Evolutionary conservation across 768 basidiomycete genomes (phyloP).

Genomic region (Russula sp.): DNA sequence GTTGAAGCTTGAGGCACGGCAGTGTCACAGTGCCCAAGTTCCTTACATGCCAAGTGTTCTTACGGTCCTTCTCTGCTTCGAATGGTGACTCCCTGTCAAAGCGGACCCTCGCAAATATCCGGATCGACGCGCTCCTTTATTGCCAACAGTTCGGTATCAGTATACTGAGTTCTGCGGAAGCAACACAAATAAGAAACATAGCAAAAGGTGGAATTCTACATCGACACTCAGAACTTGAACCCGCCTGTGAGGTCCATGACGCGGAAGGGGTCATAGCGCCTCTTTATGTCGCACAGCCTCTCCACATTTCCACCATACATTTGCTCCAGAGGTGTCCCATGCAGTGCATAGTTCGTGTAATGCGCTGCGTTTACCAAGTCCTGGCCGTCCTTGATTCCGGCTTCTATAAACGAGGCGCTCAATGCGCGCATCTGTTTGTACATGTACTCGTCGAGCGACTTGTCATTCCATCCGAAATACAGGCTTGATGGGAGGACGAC

Average conservation of each 20-base stretch:
- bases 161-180: too few relatives aligned
- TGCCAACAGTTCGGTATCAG: too few relatives aligned
- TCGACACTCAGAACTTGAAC: not conserved
- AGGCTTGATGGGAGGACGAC: slow-evolving; percentile 12
- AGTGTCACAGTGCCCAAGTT: too few relatives aligned
- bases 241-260: slow-evolving; percentile 1
- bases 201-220: not conserved
- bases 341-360: not conserved
- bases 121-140: not conserved
- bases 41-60: too few relatives aligned
- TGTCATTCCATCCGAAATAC: slow-evolving; percentile 39
- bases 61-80: not conserved
- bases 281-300: not conserved
- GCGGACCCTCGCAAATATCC: not conserved
- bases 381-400: not conserved
- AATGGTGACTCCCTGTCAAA: not conserved
- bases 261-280: not conserved
- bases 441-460: slow-evolving; percentile 32
- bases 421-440: not conserved
- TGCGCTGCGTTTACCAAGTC: not conserved
- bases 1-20: too few relatives aligned
- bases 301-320: not conserved
- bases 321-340: not conserved
- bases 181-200: not conserved
- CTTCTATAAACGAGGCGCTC: not conserved